A percentile compares a stretch with the other conserved stretches of the same genome.
Evolutionary conservation across 371 early-diverging fungal genomes (phyloP).

Genomic region (Mortierella sp.): DNA sequence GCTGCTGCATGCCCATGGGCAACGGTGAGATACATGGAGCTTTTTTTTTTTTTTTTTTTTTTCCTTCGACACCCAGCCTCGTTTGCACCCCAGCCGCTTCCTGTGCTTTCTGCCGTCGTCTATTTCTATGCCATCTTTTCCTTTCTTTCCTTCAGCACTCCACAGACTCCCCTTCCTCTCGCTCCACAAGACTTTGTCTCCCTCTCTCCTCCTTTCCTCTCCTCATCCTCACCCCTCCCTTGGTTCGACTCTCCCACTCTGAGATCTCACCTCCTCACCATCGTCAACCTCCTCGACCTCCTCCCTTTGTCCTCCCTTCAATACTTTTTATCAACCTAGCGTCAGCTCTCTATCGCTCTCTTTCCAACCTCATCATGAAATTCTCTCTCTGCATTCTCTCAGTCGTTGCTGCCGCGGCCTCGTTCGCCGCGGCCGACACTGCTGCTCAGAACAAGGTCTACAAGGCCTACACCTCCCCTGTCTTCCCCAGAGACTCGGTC

Average conservation of each 20-base stretch:
- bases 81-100: too few relatives aligned
- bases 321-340: background rate
- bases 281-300: background rate
- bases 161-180: constrained; percentile 15
- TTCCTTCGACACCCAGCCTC: background rate
- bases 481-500: constrained; percentile 19
- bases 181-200: background rate
- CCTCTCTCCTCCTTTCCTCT: background rate
- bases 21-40: background rate
- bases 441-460: constrained; percentile 17
- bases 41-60: too few relatives aligned
- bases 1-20: background rate
- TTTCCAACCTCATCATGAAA: constrained; percentile 23
- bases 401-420: constrained; percentile 26
- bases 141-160: constrained; percentile 21
- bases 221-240: background rate
- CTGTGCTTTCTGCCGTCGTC: background rate
- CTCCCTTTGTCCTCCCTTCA: background rate
- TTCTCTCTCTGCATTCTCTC: constrained; percentile 39
- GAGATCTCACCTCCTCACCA: background rate
- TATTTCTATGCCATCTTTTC: background rate
- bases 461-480: constrained; percentile 18
- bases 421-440: constrained; percentile 24
- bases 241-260: background rate
- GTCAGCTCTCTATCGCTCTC: background rate